These are phyloP conservation scores for Dipodascus geniculatus DNA, from an alignment of 805 yeast genomes.

Conservation along the genomic window DNA sequence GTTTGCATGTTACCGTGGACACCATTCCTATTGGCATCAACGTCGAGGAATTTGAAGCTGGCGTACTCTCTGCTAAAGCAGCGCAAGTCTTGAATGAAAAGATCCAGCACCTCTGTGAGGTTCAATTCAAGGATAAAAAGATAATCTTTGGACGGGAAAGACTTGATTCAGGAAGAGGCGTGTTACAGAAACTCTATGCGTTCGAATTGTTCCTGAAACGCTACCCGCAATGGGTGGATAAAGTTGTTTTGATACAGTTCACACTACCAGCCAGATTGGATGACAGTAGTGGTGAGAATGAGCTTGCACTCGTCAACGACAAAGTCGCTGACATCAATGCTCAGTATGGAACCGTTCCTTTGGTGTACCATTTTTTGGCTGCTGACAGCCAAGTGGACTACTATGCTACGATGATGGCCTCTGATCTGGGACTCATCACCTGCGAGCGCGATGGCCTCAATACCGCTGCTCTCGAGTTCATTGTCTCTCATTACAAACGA, in stretches of 20 bases:
- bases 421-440: constrained; percentile 70
- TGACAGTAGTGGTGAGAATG: constrained; percentile 56
- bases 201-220: constrained; percentile 70
- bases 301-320: constrained; percentile 60
- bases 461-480: constrained; percentile 76
- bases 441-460: constrained; percentile 85
- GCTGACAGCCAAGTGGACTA: constrained; percentile 70
- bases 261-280: constrained; percentile 56
- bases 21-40: constrained; percentile 73
- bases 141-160: constrained; percentile 81
- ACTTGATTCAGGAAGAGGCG: constrained; percentile 74
- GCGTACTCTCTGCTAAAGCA: constrained; percentile 27
- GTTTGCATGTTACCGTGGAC: constrained; percentile 60
- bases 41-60: constrained; percentile 54
- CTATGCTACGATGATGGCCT: constrained; percentile 64
- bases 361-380: constrained; percentile 78
- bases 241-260: constrained; percentile 74
- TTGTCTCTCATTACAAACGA: constrained; percentile 54
- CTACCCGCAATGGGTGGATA: constrained; percentile 77
- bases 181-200: constrained; percentile 74
- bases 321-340: constrained; percentile 34
- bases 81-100: constrained; percentile 58
- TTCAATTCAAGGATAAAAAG: constrained; percentile 44
- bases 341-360: constrained; percentile 34
- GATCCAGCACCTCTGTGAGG: constrained; percentile 50